These are phyloP conservation scores for Suhomyces terraborum DNA, from an alignment of 1,139 yeast genomes.

Conservation along the genomic window DNA sequence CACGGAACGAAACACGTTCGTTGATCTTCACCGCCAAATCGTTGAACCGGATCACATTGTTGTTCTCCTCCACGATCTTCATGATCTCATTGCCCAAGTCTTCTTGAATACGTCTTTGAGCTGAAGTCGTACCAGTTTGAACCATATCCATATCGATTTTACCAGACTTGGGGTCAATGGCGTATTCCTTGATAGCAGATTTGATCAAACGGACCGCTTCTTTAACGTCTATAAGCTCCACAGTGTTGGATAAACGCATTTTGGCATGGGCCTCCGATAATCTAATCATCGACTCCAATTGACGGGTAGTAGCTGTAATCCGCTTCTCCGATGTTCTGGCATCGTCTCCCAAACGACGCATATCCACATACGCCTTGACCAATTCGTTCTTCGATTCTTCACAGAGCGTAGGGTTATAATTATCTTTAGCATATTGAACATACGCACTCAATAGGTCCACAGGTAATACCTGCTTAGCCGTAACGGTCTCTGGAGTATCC, in stretches of 20 bases:
- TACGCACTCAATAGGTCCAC: constrained; percentile 85
- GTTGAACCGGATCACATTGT: constrained; percentile 54
- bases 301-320: constrained; percentile 97
- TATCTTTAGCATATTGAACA: constrained; percentile 89
- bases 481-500: constrained; percentile 76
- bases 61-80: constrained; percentile 44
- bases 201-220: constrained; percentile 93
- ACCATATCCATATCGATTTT: constrained; percentile 96
- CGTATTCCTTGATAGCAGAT: constrained; percentile 94
- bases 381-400: constrained; percentile 81
- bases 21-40: constrained; percentile 65
- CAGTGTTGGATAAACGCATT: constrained; percentile 76
- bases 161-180: constrained; percentile 96
- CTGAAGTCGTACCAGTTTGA: constrained; percentile 92
- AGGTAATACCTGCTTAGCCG: constrained; percentile 69
- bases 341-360: constrained; percentile 95
- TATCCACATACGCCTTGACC: constrained; percentile 87
- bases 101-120: constrained; percentile 78
- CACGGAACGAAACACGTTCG: constrained; percentile 66
- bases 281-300: constrained; percentile 87
- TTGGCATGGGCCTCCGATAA: constrained; percentile 96
- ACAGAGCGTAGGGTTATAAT: constrained; percentile 74
- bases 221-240: constrained; percentile 78
- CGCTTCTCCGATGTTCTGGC: constrained; percentile 82
- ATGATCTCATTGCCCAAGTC: constrained; percentile 68